Conservation (phyloP, 2,329 filamentous ascomycete species). For the Apiospora kogelbergensis region DNA sequence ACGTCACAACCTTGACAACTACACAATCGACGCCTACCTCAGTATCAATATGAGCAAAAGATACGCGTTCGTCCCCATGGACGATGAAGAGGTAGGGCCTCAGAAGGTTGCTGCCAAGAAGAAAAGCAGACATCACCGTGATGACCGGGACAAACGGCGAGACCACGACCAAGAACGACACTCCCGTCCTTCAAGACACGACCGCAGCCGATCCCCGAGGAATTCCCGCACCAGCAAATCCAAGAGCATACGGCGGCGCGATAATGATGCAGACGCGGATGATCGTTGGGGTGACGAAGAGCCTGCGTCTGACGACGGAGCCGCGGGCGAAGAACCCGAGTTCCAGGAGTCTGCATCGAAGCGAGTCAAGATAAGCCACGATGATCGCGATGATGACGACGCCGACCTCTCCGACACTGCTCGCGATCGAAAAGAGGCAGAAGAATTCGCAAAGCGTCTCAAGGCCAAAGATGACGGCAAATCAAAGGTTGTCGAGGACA, state of each 20-base stretch:
- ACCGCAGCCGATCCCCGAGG: constrained; percentile 32
- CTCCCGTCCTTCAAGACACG: constrained; percentile 25
- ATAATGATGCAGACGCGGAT: constrained; percentile 58
- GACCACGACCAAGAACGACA: constrained; percentile 22
- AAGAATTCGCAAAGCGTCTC: constrained; percentile 77
- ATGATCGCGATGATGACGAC: constrained; percentile 42
- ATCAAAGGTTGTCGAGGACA: constrained; percentile 60
- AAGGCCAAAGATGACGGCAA: constrained; percentile 69
- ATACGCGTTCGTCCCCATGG: constrained; percentile 69
- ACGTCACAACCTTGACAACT: background rate
- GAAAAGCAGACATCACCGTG: constrained; percentile 43
- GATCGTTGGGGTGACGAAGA: constrained; percentile 84
- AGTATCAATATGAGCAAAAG: constrained; percentile 43
- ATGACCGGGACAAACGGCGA: constrained; percentile 34
- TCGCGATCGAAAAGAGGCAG: constrained; percentile 71
- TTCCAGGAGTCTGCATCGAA: constrained; percentile 72
- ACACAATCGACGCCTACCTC: no score
- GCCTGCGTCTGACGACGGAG: constrained; percentile 43
- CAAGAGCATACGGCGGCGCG: constrained; percentile 40
- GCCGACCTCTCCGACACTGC: constrained; percentile 61
- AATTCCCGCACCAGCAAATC: constrained; percentile 30
- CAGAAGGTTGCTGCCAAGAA: constrained; percentile 44
- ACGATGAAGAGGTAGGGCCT: constrained; percentile 59
- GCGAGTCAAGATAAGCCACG: constrained; percentile 63
- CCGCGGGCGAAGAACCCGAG: constrained; percentile 51